Evolutionary conservation across 495 filamentous ascomycete species (phyloP).

Genomic region (Podospora didyma): DNA sequence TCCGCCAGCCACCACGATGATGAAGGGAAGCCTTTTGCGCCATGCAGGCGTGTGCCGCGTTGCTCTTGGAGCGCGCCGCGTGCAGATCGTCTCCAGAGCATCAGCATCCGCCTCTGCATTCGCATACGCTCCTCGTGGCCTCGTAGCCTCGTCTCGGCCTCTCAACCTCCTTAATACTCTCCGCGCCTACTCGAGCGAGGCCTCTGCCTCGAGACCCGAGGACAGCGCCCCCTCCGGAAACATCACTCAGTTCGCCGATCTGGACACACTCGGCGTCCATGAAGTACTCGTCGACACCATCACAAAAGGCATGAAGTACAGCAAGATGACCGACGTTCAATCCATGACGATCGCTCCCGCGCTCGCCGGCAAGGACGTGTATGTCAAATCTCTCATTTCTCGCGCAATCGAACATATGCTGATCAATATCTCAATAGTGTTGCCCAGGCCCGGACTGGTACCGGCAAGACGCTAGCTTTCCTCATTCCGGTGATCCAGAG

Average conservation of each 20-base stretch:
- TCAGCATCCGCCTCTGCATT: constrained; percentile 13
- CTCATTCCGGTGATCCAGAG: constrained; percentile 72
- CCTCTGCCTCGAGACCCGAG: constrained; percentile 12
- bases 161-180: constrained; percentile 11
- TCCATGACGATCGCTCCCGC: constrained; percentile 72
- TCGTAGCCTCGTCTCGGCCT: constrained; percentile 14
- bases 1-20: constrained; percentile 15
- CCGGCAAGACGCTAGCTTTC: constrained; percentile 84
- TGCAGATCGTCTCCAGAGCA: constrained; percentile 23
- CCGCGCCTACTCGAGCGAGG: constrained; percentile 38
- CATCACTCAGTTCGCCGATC: constrained; percentile 67
- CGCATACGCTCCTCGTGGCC: constrained; percentile 8
- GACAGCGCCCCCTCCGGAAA: constrained; percentile 13
- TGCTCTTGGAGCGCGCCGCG: constrained; percentile 18
- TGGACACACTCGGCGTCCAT: constrained; percentile 60
- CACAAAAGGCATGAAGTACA: constrained; percentile 67
- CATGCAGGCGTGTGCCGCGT: constrained; percentile 25
- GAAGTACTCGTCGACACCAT: constrained; percentile 62
- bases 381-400: constrained; percentile 34
- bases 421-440: constrained; percentile 48
- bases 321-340: constrained; percentile 93
- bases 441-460: constrained; percentile 84
- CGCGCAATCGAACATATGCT: constrained; percentile 1
- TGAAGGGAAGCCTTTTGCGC: constrained; percentile 28
- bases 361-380: constrained; percentile 79